Evolutionary conservation across 2,329 filamentous ascomycete genomes (phyloP), one percentile per base, ranked within the genome.

Genomic region (Sporothrix brunneoviolacea): DNA sequence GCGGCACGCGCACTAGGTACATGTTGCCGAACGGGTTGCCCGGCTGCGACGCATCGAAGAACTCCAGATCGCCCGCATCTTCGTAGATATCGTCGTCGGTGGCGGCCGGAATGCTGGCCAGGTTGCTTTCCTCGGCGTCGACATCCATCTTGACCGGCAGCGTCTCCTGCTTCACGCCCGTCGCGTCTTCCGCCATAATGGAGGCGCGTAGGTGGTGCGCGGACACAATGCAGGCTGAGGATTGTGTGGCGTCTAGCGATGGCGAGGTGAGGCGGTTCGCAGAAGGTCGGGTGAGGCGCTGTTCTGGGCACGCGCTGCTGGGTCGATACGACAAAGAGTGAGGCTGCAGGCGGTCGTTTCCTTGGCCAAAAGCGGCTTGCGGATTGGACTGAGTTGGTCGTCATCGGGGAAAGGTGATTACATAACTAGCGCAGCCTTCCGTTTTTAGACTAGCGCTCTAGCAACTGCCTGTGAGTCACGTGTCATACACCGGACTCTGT

Each of bases 1-100:
- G 82, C 18, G 90, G 89, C 38, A 95, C 74, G 57, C 88, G 84
- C 47, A 87, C 84, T 44, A 95, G 75, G 72, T 88, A 94, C 48
- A 79, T 69, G 36, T 66, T 72, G 55, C 70, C 71, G 44, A 69
- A 68, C 5, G 64, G 61, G 49, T 68, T 68, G 50, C 65, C 67
- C 3, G 65, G 57, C 3, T 61, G 40, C 8, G 47, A 50, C n/a
- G 56, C 54, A 51, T 66, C 61, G 55, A 59, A 68, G 61, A 84
- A 83, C 50, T 84, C 80, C 16, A 84, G 64, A 55, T 84, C 81
- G 38, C 80, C 80, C 3, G 78, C 76, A 60, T 84, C 82, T 63
- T 84, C 81, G 57, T 83, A 83, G 40, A 83, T 73, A 59, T 85
- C 82, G 44, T 86, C 82, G 45, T 84, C 81, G 35, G 43, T 22